Conservation (phyloP, 768 basidiomycete genomes). For the Lentinus brumalis region DNA sequence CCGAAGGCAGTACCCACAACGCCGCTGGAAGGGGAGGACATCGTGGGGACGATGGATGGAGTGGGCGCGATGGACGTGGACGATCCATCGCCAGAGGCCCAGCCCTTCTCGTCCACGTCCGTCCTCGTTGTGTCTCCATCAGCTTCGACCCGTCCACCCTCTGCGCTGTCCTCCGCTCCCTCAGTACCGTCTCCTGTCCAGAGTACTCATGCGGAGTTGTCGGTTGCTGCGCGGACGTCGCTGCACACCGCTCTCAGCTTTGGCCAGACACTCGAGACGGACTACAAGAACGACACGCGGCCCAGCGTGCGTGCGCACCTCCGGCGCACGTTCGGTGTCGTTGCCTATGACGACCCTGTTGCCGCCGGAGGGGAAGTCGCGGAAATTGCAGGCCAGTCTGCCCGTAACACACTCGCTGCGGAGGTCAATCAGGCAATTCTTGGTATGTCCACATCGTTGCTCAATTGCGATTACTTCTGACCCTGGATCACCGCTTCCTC, state of each 20-base stretch:
- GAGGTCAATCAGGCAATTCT: slow-evolving; percentile 84
- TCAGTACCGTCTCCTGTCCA: slow-evolving; percentile 26
- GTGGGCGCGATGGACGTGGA: slow-evolving; percentile 62
- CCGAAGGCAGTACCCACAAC: slow-evolving; percentile 8
- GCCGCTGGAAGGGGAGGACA: slow-evolving; percentile 34
- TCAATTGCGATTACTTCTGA: neutral
- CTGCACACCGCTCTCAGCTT: slow-evolving; percentile 71
- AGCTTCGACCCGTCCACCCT: slow-evolving; percentile 28
- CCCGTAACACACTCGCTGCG: slow-evolving; percentile 65
- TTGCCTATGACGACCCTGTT: slow-evolving; percentile 78
- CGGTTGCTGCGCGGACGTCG: slow-evolving; percentile 45
- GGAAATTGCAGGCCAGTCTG: slow-evolving; percentile 67
- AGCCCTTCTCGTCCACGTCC: slow-evolving; percentile 8
- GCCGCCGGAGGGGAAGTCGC: slow-evolving; percentile 66
- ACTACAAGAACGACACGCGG: slow-evolving; percentile 65
- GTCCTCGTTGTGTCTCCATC: slow-evolving; percentile 16
- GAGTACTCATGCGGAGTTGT: slow-evolving; percentile 10
- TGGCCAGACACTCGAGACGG: slow-evolving; percentile 68
- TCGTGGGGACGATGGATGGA: slow-evolving; percentile 44
- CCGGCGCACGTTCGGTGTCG: slow-evolving; percentile 74
- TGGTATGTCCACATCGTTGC: slow-evolving; percentile 43
- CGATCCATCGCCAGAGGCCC: slow-evolving; percentile 39
- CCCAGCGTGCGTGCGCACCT: slow-evolving; percentile 67
- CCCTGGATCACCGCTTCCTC: slow-evolving; percentile 1
- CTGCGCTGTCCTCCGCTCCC: slow-evolving; percentile 1